Evolutionary conservation across 805 yeast genomes (phyloP), one percentile per base, ranked within the genome.

Genomic region (Scheffersomyces stipitis): DNA sequence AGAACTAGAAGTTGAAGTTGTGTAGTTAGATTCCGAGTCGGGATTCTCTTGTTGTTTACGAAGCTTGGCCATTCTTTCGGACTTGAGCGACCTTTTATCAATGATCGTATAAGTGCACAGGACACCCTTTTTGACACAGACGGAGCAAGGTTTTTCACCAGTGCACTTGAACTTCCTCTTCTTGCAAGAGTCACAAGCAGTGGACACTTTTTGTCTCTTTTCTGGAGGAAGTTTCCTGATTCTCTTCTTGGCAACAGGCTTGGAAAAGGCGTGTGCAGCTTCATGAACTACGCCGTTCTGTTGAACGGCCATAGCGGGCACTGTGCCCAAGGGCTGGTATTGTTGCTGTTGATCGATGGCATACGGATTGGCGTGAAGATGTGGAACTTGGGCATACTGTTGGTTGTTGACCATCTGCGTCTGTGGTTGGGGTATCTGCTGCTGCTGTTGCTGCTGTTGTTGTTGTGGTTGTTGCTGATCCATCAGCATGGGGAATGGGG

Each of bases 181-280:
- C 29, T 54, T 54, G 33, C 59, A 54, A 13, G 46, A 40, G 36
- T 54, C 59, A 37, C 59, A 54, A 18, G 59, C 59, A n/a, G 55
- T 51, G 18, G 58, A 49, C 2, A 54, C 59, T 34, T 54, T 54
- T 34, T 46, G 52, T 23, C 59, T 40, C 36, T 51, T 51, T n/a
- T 52, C 59, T 4, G 39, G 39, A 26, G 32, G 33, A 13, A 38
- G 37, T 2, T 33, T 28, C 4, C 41, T 20, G 24, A 20, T 28
- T 15, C 41, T 15, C 28, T 30, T 38, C 35, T 38, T 38, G n/a
- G n/a, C n/a, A n/a, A n/a, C 24, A 7, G 7, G 24, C 9, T 20
- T 20, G 7, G 7, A 10, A 10, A 10, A 20, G 24, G 24, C 7
- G 24, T 20, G 10, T 20, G 24, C 9, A 20, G 7, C 10, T 7